A percentile compares a stretch with the other conserved stretches of the same genome.
phyloP scores from a whole-genome alignment of 2,329 filamentous ascomycete species.

The Fusarium palustre region DNA sequence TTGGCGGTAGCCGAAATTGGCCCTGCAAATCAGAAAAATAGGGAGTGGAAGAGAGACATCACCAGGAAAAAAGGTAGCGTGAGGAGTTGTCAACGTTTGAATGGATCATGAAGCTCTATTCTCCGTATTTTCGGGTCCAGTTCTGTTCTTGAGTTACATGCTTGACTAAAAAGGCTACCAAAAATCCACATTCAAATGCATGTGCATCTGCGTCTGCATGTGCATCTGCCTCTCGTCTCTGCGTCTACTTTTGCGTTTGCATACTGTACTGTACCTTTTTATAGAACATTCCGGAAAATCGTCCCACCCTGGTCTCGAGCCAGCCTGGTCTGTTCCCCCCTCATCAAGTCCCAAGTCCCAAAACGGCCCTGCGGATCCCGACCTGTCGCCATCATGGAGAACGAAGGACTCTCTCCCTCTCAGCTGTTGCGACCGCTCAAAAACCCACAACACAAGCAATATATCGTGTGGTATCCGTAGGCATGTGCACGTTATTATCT shows the following conservation, averaged over 20 bases:
- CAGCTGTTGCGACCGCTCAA: background rate
- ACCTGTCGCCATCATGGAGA: background rate
- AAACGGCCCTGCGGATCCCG: constrained; percentile 21
- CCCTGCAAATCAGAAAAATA: constrained; percentile 26
- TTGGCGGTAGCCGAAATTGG: constrained; percentile 39
- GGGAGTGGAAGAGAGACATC: background rate
- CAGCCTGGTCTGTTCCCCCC: constrained; percentile 3
- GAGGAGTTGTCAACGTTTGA: constrained; percentile 19
- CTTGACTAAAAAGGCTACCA: background rate
- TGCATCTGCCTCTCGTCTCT: constrained; percentile 1
- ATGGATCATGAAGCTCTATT: constrained; percentile 15
- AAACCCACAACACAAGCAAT: constrained; percentile 2
- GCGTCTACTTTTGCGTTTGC: constrained; percentile 6
- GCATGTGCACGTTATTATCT: background rate
- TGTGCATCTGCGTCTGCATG: constrained; percentile 5
- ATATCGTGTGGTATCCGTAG: background rate
- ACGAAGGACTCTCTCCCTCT: background rate
- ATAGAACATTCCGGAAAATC: constrained; percentile 43
- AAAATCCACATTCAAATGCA: constrained; percentile 6
- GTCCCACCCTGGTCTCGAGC: constrained; percentile 23
- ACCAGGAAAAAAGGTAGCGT: background rate
- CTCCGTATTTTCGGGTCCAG: constrained; percentile 16
- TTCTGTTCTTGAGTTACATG: constrained; percentile 16
- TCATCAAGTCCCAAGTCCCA: constrained; percentile 12
- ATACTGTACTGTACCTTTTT: constrained; percentile 35